Base-by-base conservation (phyloP, 768 basidiomycete species). In the Holtermanniella nyarrowii region DNA sequence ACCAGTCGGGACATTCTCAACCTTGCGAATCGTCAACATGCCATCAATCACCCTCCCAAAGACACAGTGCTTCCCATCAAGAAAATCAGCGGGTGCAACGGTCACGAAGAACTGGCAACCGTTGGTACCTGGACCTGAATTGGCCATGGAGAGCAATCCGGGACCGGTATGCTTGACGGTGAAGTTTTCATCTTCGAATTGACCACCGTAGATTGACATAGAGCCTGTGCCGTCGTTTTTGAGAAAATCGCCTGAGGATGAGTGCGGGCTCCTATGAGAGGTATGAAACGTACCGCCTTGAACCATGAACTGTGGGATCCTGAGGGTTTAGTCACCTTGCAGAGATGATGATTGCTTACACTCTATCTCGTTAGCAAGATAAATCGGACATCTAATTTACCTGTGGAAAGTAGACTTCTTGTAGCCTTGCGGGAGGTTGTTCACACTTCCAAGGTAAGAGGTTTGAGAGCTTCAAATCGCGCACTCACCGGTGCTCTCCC, bases 101-200 rank as follows among this genome's bases (percentile, higher is more conserved):
- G 95, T 99, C 67, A 99, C 83, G 77, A 99, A 99, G 76, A 97
- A 99, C 81, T 93, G 62, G 70, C 88, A 91, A 2, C 91, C 93
- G 58, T 96, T 97, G 13, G 89, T 91, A 64, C 88, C 84, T 2
- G 85, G 80, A 4, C 93, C 93, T 0, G 91, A 95, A 73, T 96
- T 97, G 0, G 91, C 93, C 91, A 97, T 96, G 31, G 88, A 91
- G 22, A 97, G 73, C 31, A 96, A 73, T 1, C 91, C 91, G 0
- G 91, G 82, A 1, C 78, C 84, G 0, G 76, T 79, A 65, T 99
- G 93, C 68, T 90, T 91, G 63, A 88, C 81, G 49, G 79, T 77
- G 64, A 97, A 97, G 72, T 90, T 97, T 75, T 97, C 93, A 63
- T 97, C 93, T 83, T 91, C 85, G 63, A 93, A 93, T 60, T 86